Conservation (phyloP, 805 yeast genomes). For the Kluyveromyces dobzhanskii region DNA sequence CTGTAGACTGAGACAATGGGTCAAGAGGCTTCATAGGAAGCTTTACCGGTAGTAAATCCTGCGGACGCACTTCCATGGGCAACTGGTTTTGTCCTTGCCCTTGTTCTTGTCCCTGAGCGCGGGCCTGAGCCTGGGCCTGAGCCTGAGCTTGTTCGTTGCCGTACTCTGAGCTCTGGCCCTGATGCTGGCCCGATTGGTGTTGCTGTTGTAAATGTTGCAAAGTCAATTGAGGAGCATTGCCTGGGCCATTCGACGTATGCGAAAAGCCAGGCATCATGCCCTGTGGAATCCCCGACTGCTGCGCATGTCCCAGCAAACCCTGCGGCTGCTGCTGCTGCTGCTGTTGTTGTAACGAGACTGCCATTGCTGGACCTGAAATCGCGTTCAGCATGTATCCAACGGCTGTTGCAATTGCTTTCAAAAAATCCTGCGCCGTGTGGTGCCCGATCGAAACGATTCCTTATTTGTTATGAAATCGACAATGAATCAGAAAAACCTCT, state of each 20-base stretch:
- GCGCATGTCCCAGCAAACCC: not conserved
- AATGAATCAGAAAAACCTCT: too few species aligned
- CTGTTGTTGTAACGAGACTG: slow-evolving; percentile 1
- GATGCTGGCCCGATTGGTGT: too few species aligned
- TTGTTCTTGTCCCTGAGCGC: not conserved
- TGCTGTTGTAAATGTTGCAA: not conserved
- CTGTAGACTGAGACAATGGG: slow-evolving; percentile 44
- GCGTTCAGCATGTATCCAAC: not conserved
- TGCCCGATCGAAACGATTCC: too few species aligned
- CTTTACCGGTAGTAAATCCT: slow-evolving; percentile 1
- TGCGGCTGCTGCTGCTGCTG: slow-evolving; percentile 9
- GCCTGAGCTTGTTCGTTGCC: not conserved
- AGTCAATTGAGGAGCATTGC: too few species aligned
- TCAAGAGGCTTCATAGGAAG: slow-evolving; percentile 22
- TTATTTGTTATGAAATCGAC: too few species aligned
- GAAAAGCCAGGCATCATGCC: too few species aligned
- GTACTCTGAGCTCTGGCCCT: too few species aligned
- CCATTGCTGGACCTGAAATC: not conserved
- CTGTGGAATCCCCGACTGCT: too few species aligned
- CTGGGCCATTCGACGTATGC: too few species aligned
- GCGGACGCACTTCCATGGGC: not conserved
- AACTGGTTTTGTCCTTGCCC: too few species aligned
- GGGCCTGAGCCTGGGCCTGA: not conserved
- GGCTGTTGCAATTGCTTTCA: too few species aligned
- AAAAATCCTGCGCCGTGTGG: too few species aligned